Percentiles rank a stretch among this genome's conserved stretches.
Evolutionary conservation across 345 rosid genomes (phyloP).

Genomic region (Noccaea caerulescens): DNA sequence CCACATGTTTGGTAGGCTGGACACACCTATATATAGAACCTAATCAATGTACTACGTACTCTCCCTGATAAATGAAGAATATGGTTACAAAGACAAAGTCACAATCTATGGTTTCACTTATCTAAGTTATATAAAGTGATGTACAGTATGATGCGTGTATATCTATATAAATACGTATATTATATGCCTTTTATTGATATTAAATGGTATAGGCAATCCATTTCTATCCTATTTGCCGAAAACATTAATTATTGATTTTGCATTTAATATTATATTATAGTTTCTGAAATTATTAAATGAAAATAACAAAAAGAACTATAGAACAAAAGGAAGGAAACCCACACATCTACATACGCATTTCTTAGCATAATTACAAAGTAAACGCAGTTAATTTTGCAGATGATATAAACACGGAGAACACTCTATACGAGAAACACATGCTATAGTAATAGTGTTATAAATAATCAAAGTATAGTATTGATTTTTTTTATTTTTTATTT

Average conservation of each 20-base stretch:
- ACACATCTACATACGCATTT: not conserved
- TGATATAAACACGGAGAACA: not conserved
- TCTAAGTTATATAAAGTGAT: constrained; percentile 18
- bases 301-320: constrained; percentile 6
- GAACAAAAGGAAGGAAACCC: constrained; percentile 9
- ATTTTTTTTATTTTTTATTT: no score
- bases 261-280: constrained; percentile 7
- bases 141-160: not conserved
- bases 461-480: not conserved
- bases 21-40: constrained; percentile 30
- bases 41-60: not conserved
- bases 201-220: not conserved
- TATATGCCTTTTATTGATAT: constrained; percentile 17
- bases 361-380: not conserved
- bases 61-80: constrained; percentile 1
- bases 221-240: constrained; percentile 20
- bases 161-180: not conserved
- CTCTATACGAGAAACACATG: not conserved
- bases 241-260: constrained; percentile 4
- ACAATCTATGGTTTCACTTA: constrained; percentile 21
- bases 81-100: not conserved
- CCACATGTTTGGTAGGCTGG: constrained; percentile 46
- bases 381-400: not conserved
- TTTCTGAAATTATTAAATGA: not conserved
- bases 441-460: not conserved